phyloP scores from a whole-genome alignment of 2,329 filamentous ascomycete species.

The Cytospora piceae region DNA sequence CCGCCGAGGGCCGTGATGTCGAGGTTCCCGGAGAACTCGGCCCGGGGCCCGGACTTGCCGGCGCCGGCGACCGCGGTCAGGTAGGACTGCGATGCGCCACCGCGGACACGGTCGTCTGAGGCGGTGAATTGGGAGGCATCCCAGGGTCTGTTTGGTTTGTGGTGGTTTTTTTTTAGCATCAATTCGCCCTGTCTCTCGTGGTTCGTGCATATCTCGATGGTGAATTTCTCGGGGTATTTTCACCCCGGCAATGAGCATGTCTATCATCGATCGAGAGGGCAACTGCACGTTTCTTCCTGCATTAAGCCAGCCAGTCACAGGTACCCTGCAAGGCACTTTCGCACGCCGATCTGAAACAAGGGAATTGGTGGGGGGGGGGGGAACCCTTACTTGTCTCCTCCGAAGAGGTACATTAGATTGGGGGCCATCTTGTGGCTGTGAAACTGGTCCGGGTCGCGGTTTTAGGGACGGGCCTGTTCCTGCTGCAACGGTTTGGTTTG shows the following conservation, averaged over 20 bases:
- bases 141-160: slow-evolving; percentile 20
- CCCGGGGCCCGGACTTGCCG: neutral
- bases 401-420: slow-evolving; percentile 27
- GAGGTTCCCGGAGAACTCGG: slow-evolving; percentile 56
- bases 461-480: neutral
- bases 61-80: slow-evolving; percentile 38
- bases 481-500: slow-evolving; percentile 13
- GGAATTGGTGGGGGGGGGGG: neutral
- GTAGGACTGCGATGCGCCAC: slow-evolving; percentile 66
- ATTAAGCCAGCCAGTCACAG: neutral
- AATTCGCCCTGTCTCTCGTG: too few relatives aligned
- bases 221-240: too few relatives aligned
- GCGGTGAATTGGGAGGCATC: slow-evolving; percentile 57
- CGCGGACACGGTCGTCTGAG: slow-evolving; percentile 77
- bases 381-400: slow-evolving; percentile 28
- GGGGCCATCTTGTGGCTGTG: neutral
- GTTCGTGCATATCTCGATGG: too few relatives aligned
- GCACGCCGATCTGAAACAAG: neutral
- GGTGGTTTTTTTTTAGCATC: too few relatives aligned
- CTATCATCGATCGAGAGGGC: too few relatives aligned
- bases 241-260: too few relatives aligned
- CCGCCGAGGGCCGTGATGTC: slow-evolving; percentile 71
- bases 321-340: neutral
- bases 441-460: neutral
- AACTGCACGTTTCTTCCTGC: neutral